Evolutionary conservation across 768 basidiomycete species (phyloP).

Genomic region (Termitomyces sp.): DNA sequence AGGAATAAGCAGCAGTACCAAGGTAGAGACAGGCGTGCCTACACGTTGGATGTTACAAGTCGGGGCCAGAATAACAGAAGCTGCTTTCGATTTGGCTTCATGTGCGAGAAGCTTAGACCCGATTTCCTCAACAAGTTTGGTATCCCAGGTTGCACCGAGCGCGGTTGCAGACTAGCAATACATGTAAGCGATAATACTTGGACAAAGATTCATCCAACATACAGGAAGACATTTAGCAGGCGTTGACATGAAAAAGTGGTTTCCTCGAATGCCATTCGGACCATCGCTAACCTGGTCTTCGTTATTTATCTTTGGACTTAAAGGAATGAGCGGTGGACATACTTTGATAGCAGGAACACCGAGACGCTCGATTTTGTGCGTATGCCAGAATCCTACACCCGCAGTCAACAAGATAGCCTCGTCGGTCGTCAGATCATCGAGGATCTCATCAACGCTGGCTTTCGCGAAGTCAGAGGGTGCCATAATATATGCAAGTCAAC

Average conservation of each 20-base stretch:
- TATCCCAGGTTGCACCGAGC: slow-evolving; percentile 71
- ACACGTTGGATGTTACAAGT: slow-evolving; percentile 85
- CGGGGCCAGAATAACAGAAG: slow-evolving; percentile 69
- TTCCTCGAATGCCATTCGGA: slow-evolving; percentile 70
- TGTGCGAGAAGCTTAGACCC: slow-evolving; percentile 61
- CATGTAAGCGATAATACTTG: neutral
- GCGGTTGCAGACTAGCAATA: slow-evolving; percentile 55
- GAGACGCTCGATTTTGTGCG: slow-evolving; percentile 56
- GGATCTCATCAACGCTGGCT: slow-evolving; percentile 53
- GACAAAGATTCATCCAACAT: slow-evolving; percentile 12
- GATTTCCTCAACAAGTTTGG: slow-evolving; percentile 54
- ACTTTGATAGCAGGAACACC: slow-evolving; percentile 72
- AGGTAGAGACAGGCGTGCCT: slow-evolving; percentile 11
- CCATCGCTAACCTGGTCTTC: slow-evolving; percentile 63
- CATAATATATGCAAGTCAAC: slow-evolving; percentile 32
- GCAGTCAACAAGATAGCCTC: slow-evolving; percentile 71
- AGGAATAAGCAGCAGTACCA: slow-evolving; percentile 2
- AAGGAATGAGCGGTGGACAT: neutral
- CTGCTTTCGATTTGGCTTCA: slow-evolving; percentile 68
- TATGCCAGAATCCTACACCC: slow-evolving; percentile 78
- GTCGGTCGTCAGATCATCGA: slow-evolving; percentile 65
- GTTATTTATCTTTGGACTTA: neutral
- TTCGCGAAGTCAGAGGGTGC: slow-evolving; percentile 65
- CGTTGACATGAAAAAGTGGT: slow-evolving; percentile 77
- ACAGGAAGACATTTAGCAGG: slow-evolving; percentile 77